Evolutionary conservation across 805 yeast species (phyloP), one percentile per base, ranked within the genome.

Genomic region (Zygosaccharomyces kombuchaensis): DNA sequence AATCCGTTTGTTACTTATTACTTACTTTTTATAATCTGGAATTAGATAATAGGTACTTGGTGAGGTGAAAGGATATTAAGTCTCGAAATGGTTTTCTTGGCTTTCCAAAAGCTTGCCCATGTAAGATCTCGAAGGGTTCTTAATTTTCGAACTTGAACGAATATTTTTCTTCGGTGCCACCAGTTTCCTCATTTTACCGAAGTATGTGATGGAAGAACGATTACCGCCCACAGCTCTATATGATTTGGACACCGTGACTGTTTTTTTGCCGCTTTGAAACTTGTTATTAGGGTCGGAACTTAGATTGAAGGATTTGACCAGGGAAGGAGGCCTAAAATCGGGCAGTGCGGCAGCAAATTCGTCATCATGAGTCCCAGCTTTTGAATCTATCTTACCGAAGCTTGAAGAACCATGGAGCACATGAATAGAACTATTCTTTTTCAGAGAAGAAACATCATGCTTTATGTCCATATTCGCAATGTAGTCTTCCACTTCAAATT

Each of bases 141-240:
- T 14, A 17, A 36, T 25, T 26, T 14, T 27, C 6, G 41, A 27
- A 1, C 4, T 6, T 25, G 44, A 27, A 8, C 19, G 41, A 30
- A 19, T 40, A 36, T 38, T 45, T 43, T 32, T 45, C 40, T 55
- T 53, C 3, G 64, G 66, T 2, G 67, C 62, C 17, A 52, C 58
- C 2, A 65, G 51, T 43, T 59, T 60, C 47, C 66, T 62, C 23
- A 63, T 60, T 36, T 62, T 63, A 9, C 82, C 76, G 57, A 78
- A 59, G 44, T 75, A 75, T 37, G 82, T 75, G 51, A 84, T 75
- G 7, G 84, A 77, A 1, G 84, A 78, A 49, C 72, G 76, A 4
- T 77, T 67, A 6, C 82, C 77, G 1, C 79, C 71, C 1, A 78
- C 82, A 9, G 74, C 72, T 58, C 73, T 80, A 55, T 78, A 77